phyloP scores from a whole-genome alignment of 2,329 filamentous ascomycete genomes.

The Alternaria consortialis region DNA sequence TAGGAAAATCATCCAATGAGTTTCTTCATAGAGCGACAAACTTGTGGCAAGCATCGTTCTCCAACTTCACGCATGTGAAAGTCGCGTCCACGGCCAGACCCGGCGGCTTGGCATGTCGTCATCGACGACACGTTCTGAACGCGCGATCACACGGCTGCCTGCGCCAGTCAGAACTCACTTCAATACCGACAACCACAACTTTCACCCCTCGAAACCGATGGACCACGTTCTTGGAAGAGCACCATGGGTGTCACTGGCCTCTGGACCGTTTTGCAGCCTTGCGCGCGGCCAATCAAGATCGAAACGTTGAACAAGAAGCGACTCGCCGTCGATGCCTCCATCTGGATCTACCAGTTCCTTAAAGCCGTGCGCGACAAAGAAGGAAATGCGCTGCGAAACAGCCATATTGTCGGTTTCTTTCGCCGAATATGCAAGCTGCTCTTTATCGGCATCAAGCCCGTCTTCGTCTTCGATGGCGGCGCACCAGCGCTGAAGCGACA shows the following conservation, averaged over 20 bases:
- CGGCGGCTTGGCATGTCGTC: conserved; percentile 24
- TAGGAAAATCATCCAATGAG: neutral
- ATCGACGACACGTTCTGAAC: conserved; percentile 26
- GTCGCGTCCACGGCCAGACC: neutral
- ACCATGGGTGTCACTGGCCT: conserved; percentile 96
- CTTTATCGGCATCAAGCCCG: conserved; percentile 94
- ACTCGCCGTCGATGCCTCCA: conserved; percentile 95
- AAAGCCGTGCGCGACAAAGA: conserved; percentile 99
- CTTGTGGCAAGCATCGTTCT: no score
- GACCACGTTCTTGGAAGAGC: conserved; percentile 12
- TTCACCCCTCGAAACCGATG: conserved; percentile 22
- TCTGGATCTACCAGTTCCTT: conserved; percentile 99
- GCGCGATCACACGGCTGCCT: conserved; percentile 32
- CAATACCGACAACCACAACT: neutral
- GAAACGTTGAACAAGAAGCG: conserved; percentile 96
- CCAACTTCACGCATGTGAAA: neutral
- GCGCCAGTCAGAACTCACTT: neutral
- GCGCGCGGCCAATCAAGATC: conserved; percentile 93
- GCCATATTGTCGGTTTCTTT: conserved; percentile 97
- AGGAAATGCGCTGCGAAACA: conserved; percentile 94
- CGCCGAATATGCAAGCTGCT: conserved; percentile 96
- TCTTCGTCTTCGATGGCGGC: conserved; percentile 98
- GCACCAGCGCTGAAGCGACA: conserved; percentile 90
- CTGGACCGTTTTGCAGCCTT: conserved; percentile 95
- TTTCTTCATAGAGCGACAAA: no score